Percentiles rank a stretch among this genome's conserved stretches.
phyloP scores from a whole-genome alignment of 257 asterid genomes.

The Fraxinus americana region DNA sequence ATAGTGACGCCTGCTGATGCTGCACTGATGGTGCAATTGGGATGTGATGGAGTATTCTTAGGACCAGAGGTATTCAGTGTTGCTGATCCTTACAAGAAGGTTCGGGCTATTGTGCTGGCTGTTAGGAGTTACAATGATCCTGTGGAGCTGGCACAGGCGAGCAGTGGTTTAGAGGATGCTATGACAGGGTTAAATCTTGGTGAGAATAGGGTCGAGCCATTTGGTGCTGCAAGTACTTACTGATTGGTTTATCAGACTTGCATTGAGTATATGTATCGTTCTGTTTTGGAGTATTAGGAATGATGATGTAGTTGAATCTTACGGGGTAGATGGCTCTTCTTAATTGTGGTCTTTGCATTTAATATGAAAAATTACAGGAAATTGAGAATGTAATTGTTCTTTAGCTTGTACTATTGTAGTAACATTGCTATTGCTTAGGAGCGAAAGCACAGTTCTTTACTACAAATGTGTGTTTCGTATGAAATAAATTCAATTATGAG shows the following conservation, averaged over 20 bases:
- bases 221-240: constrained; percentile 37
- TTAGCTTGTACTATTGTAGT: not conserved
- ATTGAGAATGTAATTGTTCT: not conserved
- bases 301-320: not conserved
- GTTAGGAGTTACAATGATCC: constrained; percentile 80
- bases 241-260: constrained; percentile 31
- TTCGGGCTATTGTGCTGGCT: constrained; percentile 73
- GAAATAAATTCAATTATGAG: not conserved
- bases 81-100: constrained; percentile 59
- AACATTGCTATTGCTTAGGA: not conserved
- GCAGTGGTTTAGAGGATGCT: constrained; percentile 69
- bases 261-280: not conserved
- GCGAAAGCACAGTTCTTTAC: not conserved
- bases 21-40: constrained; percentile 85
- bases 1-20: constrained; percentile 84
- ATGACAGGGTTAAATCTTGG: constrained; percentile 53
- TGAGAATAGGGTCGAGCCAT: constrained; percentile 47
- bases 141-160: constrained; percentile 58
- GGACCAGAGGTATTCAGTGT: constrained; percentile 61
- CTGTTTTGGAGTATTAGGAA: not conserved
- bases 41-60: constrained; percentile 76
- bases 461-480: not conserved
- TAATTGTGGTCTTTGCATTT: not conserved
- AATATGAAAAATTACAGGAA: not conserved
- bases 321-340: not conserved